These are phyloP conservation scores for Agrocybe chaxingu DNA, from an alignment of 768 basidiomycete species.

Conservation along the genomic window DNA sequence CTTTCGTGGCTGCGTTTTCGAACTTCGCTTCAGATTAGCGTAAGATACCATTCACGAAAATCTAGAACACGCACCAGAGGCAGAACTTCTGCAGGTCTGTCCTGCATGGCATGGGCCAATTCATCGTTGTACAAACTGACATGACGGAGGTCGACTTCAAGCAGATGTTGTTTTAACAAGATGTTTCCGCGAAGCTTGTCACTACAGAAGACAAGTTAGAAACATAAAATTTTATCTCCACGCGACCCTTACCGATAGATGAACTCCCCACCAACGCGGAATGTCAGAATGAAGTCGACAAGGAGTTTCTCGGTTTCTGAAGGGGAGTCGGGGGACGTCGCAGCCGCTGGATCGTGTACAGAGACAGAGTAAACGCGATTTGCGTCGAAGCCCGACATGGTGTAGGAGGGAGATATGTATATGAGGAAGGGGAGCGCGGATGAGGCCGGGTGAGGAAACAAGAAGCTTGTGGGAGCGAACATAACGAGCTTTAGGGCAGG, in stretches of 20 bases:
- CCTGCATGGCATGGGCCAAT: slow-evolving; percentile 87
- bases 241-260: slow-evolving; percentile 68
- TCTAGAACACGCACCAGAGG: slow-evolving; percentile 62
- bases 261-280: slow-evolving; percentile 87
- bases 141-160: slow-evolving; percentile 83
- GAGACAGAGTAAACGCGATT: slow-evolving; percentile 80
- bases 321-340: slow-evolving; percentile 63
- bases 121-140: slow-evolving; percentile 88
- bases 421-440: slow-evolving; percentile 7
- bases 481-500: slow-evolving; percentile 34
- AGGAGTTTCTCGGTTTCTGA: slow-evolving; percentile 80
- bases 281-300: slow-evolving; percentile 83
- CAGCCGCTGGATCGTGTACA: slow-evolving; percentile 61
- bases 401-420: slow-evolving; percentile 10
- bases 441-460: slow-evolving; percentile 5
- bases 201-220: slow-evolving; percentile 31
- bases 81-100: slow-evolving; percentile 83
- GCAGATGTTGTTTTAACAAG: slow-evolving; percentile 80
- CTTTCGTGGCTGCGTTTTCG: slow-evolving; percentile 85
- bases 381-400: slow-evolving; percentile 86
- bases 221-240: not conserved
- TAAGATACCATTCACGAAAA: not conserved
- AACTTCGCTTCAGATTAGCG: slow-evolving; percentile 50
- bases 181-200: slow-evolving; percentile 90
- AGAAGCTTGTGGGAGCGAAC: slow-evolving; percentile 3